These are phyloP conservation scores for Tetrahymena thermophila DNA, from an alignment of 73 alveolate species.

Conservation along the genomic window DNA sequence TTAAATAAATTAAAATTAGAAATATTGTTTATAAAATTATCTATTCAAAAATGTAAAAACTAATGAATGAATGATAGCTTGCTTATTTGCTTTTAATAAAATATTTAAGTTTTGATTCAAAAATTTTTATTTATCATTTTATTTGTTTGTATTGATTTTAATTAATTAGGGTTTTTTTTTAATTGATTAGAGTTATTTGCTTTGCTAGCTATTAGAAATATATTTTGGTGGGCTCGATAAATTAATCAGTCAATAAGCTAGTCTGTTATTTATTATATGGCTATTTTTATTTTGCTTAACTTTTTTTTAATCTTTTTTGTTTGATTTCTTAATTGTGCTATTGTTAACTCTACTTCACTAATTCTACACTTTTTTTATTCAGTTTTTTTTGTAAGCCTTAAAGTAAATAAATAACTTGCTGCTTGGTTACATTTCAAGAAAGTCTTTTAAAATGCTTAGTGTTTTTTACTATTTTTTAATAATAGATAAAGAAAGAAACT, in stretches of 20 bases:
- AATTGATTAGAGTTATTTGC: not conserved
- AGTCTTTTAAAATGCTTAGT: not conserved
- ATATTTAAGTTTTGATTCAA: no score
- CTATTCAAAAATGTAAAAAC: no score
- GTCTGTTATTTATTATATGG: not conserved
- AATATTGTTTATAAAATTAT: not conserved
- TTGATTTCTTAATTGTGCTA: not conserved
- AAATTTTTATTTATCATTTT: no score
- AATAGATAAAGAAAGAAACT: not conserved
- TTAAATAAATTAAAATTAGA: not conserved
- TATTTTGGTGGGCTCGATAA: not conserved
- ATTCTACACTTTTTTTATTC: not conserved
- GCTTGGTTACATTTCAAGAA: not conserved
- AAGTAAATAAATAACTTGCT: no score
- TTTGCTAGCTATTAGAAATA: not conserved
- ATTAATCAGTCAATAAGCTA: no score
- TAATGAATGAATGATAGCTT: no score
- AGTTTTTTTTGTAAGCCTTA: not conserved
- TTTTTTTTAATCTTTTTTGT: no score
- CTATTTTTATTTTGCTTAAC: not conserved
- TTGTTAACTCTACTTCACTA: not conserved
- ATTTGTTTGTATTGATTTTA: no score
- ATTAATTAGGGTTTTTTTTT: not conserved
- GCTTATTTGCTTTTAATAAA: no score
- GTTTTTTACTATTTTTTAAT: no score